phyloP scores from a whole-genome alignment of 1,139 yeast species.

The Meyerozyma carpophila region DNA sequence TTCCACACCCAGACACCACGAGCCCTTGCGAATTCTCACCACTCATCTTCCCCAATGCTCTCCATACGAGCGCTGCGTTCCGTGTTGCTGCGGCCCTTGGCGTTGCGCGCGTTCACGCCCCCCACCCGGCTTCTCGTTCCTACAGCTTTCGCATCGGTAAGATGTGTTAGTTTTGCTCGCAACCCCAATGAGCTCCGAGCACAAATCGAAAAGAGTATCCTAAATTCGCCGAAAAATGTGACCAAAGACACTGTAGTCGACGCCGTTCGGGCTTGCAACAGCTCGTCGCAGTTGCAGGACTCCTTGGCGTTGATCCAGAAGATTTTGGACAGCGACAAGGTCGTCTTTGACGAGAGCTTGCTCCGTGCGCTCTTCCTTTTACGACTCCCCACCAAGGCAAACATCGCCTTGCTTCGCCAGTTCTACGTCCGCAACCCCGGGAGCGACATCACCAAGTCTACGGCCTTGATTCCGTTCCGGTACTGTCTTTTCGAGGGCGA shows the following conservation, averaged over 20 bases:
- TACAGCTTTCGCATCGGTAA: neutral
- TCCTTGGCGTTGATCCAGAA: neutral
- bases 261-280: conserved; percentile 20
- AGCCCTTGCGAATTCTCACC: neutral
- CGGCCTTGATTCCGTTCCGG: conserved; percentile 61
- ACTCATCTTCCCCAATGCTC: neutral
- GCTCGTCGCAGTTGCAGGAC: conserved; percentile 14
- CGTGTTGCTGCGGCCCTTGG: neutral
- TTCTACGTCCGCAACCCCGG: conserved; percentile 34
- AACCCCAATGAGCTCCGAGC: neutral
- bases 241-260: conserved; percentile 9
- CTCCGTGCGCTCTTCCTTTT: conserved; percentile 27
- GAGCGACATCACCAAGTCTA: conserved; percentile 30
- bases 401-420: conserved; percentile 19
- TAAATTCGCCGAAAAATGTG: neutral
- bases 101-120: neutral
- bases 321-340: conserved; percentile 17
- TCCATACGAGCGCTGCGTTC: neutral
- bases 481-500: conserved; percentile 55
- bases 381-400: conserved; percentile 24
- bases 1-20: neutral
- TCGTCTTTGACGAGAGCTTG: conserved; percentile 18
- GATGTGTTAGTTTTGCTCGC: neutral
- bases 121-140: neutral
- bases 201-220: neutral